Evolutionary conservation across 768 basidiomycete species (phyloP).

Genomic region (Infundibulicybe gibba): DNA sequence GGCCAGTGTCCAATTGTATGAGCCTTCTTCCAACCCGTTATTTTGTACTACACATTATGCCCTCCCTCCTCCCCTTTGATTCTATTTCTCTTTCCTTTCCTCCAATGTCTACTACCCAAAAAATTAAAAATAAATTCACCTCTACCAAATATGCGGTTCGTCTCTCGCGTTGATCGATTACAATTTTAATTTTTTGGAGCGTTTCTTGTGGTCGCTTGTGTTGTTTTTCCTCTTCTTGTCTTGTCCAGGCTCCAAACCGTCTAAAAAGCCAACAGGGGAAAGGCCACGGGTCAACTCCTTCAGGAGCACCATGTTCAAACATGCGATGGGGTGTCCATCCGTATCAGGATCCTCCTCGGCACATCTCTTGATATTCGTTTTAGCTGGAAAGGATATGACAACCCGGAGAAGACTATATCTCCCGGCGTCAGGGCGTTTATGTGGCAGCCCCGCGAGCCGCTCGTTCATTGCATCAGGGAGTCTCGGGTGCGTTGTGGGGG

Average conservation of each 20-base stretch:
- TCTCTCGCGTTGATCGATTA: neutral
- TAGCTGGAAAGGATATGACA: slow-evolving; percentile 37
- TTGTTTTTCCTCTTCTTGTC: slow-evolving; percentile 5
- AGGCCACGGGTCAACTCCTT: slow-evolving; percentile 33
- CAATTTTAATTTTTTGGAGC: slow-evolving; percentile 14
- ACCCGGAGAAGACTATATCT: slow-evolving; percentile 37
- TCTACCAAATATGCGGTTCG: too few species aligned
- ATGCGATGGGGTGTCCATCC: slow-evolving; percentile 35
- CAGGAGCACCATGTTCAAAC: slow-evolving; percentile 34
- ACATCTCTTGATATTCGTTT: slow-evolving; percentile 31
- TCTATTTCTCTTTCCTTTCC: too few species aligned
- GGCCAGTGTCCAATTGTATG: too few species aligned
- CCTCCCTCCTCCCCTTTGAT: too few species aligned
- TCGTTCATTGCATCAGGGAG: slow-evolving; percentile 22
- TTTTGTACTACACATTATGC: too few species aligned
- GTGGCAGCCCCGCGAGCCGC: slow-evolving; percentile 25
- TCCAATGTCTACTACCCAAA: too few species aligned
- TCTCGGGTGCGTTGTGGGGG: slow-evolving; percentile 25
- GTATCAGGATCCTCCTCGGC: slow-evolving; percentile 33
- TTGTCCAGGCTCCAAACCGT: slow-evolving; percentile 19
- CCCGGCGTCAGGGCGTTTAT: slow-evolving; percentile 31
- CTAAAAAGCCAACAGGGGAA: slow-evolving; percentile 32
- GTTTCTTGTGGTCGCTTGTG: slow-evolving; percentile 6
- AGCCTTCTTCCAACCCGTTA: too few species aligned
- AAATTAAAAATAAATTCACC: too few species aligned